Conservation (phyloP, 2,329 filamentous ascomycete genomes). For the Ilyonectria mors-panacis region DNA sequence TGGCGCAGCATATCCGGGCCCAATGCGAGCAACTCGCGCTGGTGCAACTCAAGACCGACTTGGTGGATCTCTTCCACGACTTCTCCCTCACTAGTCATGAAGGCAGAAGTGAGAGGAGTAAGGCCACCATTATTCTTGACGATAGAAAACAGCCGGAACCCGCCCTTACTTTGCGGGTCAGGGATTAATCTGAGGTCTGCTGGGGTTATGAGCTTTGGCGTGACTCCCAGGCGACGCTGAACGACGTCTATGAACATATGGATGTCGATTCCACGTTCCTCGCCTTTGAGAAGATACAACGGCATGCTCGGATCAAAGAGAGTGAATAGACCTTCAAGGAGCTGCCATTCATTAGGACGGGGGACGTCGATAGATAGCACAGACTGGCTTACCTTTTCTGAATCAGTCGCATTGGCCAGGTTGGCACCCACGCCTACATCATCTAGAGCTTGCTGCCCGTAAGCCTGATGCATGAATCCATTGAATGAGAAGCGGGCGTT, state of each 20-base stretch:
- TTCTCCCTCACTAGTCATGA: slow-evolving; percentile 44
- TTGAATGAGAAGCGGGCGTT: slow-evolving; percentile 60
- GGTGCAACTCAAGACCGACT: slow-evolving; percentile 57
- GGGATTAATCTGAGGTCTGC: slow-evolving; percentile 52
- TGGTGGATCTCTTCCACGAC: slow-evolving; percentile 54
- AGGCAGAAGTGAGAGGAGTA: neutral
- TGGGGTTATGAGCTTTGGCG: slow-evolving; percentile 53
- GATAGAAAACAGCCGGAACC: slow-evolving; percentile 51
- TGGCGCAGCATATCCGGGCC: slow-evolving; percentile 52
- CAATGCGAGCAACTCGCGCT: slow-evolving; percentile 54
- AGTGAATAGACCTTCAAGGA: slow-evolving; percentile 49
- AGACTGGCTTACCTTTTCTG: slow-evolving; percentile 39
- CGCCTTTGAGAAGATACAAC: slow-evolving; percentile 56
- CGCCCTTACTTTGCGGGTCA: slow-evolving; percentile 39
- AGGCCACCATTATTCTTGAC: slow-evolving; percentile 15
- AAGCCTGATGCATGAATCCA: slow-evolving; percentile 50
- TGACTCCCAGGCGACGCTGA: slow-evolving; percentile 47
- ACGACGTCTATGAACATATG: slow-evolving; percentile 54
- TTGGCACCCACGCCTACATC: slow-evolving; percentile 23
- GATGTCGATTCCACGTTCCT: slow-evolving; percentile 57
- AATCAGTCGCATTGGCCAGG: slow-evolving; percentile 46
- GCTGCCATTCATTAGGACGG: slow-evolving; percentile 41
- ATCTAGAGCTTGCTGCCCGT: slow-evolving; percentile 50
- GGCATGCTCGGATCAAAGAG: slow-evolving; percentile 51
- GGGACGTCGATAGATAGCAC: neutral